phyloP scores from a whole-genome alignment of 2,329 filamentous ascomycete species.

The Malbranchea zuffiana region DNA sequence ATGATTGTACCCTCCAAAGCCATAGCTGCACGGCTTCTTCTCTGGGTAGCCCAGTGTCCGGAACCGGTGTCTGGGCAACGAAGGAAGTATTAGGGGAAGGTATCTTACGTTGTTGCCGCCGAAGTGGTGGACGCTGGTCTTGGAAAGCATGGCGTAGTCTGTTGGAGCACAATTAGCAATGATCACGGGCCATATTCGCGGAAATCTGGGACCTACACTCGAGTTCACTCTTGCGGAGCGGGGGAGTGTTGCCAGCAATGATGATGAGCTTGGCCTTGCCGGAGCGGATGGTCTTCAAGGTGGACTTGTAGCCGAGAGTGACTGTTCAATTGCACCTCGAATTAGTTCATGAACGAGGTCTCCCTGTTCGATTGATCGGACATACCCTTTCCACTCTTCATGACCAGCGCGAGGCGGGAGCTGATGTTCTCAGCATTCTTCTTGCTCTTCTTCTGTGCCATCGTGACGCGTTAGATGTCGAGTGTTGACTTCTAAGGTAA shows the following conservation, averaged over 20 bases:
- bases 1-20: conserved; percentile 18
- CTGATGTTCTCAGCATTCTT: conserved; percentile 44
- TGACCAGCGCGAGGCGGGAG: conserved; percentile 57
- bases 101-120: conserved; percentile 93
- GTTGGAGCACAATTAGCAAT: conserved; percentile 6
- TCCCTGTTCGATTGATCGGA: background rate
- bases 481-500: background rate
- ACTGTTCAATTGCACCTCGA: conserved; percentile 40
- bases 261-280: conserved; percentile 99
- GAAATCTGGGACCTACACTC: conserved; percentile 49
- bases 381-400: conserved; percentile 52
- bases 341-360: conserved; percentile 1
- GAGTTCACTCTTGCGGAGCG: conserved; percentile 93
- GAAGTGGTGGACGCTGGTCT: conserved; percentile 97
- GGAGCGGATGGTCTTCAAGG: conserved; percentile 77
- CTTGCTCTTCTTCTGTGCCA: background rate
- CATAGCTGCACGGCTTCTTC: conserved; percentile 15
- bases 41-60: conserved; percentile 10
- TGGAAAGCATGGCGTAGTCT: conserved; percentile 78
- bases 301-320: conserved; percentile 82
- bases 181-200: no score
- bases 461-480: background rate
- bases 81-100: conserved; percentile 1
- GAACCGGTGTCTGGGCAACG: background rate
- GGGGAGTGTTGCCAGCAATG: conserved; percentile 90